Evolutionary conservation across 352 stramenopile genomes (phyloP), one percentile per base, ranked within the genome.

Genomic region (Phytophthora uliginosa): DNA sequence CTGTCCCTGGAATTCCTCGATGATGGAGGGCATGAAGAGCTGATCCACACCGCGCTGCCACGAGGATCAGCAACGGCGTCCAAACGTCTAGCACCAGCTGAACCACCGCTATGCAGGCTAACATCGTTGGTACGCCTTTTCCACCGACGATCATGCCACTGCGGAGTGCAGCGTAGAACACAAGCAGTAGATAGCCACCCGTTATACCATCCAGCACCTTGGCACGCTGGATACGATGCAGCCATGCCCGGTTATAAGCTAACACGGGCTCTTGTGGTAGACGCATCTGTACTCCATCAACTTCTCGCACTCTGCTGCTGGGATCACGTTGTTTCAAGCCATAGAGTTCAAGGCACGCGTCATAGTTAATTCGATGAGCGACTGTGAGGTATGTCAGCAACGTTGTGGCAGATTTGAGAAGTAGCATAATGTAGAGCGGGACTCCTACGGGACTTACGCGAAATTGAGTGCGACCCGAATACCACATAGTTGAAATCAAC

Each of bases 151-250:
- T 82, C 53, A 87, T 79, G 2, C 83, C 84, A 34, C 81, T 79
- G 42, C 91, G 86, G 56, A 93, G 75, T 5, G 86, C 83, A 26
- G 84, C 76, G 58, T 93, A 95, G 47, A 88, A 84, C 36, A 90
- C 88, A n/a, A 89, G 73, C n/a, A 92, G 50, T 6, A 93, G 55
- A 75, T 95, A 95, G 8, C 84, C 73, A 5, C 86, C 86, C 22
- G 76, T 61, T 3, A 92, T 51, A 0, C 58, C 74, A 42, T 95
- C 88, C 2, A 94, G 33, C 0, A 73, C 59, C 58, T 95, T 95
- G n/a, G 74, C 84, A 36, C 81, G 83, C 55, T 89, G 73, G 26
- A 94, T 59, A 7, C 77, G 83, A 40, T 76, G 78, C 58, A 92
- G 50, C 88, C 88, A 95, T n/a, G 71, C 68, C 4, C 69, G 72